These are phyloP conservation scores for Halophytophthora batemanensis DNA, from an alignment of 352 stramenopile species.

Conservation along the genomic window DNA sequence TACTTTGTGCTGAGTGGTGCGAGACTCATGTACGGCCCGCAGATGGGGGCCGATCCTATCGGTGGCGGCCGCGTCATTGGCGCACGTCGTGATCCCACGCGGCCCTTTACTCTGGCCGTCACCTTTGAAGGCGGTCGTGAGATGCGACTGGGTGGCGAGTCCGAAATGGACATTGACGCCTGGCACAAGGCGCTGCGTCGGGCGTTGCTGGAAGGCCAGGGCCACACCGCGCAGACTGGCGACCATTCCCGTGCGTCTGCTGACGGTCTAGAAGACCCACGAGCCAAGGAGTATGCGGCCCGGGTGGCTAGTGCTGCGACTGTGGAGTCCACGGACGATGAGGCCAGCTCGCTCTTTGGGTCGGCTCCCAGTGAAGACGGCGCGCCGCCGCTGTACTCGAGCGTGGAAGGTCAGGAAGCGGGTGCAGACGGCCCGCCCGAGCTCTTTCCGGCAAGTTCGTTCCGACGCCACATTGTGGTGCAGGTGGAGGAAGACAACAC, in stretches of 20 bases:
- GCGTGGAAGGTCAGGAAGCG: conserved; percentile 1
- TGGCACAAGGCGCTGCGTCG: conserved; percentile 64
- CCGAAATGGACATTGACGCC: conserved; percentile 62
- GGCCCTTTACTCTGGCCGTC: conserved; percentile 55
- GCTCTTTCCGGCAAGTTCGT: conserved; percentile 36
- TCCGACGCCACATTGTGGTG: conserved; percentile 63
- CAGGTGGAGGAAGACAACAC: conserved; percentile 52
- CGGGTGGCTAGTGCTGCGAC: conserved; percentile 21
- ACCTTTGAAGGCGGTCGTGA: conserved; percentile 64
- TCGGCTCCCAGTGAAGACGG: conserved; percentile 13
- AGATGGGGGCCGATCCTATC: conserved; percentile 46
- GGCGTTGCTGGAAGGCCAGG: conserved; percentile 36
- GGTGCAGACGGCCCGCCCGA: conserved; percentile 25
- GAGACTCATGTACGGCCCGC: conserved; percentile 58
- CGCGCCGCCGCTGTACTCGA: conserved; percentile 18
- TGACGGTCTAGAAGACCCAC: conserved; percentile 22
- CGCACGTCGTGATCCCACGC: conserved; percentile 49
- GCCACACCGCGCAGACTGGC: too few relatives aligned
- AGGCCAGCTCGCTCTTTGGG: conserved; percentile 28
- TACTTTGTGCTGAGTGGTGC: conserved; percentile 71
- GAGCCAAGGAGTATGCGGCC: conserved; percentile 29
- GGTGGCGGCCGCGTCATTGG: conserved; percentile 54
- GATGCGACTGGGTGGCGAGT: conserved; percentile 60
- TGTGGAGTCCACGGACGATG: conserved; percentile 21
- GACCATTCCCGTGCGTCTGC: too few relatives aligned